Conservation (phyloP, 2,329 filamentous ascomycete genomes). For the Gnomoniopsis sp. region DNA sequence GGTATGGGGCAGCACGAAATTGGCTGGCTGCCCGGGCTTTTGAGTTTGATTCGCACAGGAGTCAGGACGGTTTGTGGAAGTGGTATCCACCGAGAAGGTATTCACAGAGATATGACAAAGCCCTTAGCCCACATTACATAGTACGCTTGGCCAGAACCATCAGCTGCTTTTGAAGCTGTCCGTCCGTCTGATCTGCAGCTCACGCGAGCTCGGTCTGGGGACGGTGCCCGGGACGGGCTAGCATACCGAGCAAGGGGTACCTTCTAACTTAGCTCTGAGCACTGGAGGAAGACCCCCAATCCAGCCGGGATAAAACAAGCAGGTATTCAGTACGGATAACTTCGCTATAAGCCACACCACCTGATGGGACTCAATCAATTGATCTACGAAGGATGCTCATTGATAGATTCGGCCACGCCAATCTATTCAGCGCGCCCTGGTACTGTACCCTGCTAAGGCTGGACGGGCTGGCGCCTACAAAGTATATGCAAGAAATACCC, state of each 20-base stretch:
- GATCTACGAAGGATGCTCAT: not conserved
- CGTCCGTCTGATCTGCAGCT: not conserved
- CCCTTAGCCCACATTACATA: not conserved
- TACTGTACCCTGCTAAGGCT: constrained; percentile 11
- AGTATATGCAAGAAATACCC: constrained; percentile 12
- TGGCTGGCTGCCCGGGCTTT: too few species aligned
- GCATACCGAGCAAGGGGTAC: constrained; percentile 7
- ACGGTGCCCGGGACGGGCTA: constrained; percentile 7
- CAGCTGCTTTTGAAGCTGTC: not conserved
- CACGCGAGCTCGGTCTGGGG: constrained; percentile 1
- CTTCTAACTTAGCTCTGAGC: not conserved
- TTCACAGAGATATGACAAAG: not conserved
- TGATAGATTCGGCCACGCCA: too few species aligned
- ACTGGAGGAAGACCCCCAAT: too few species aligned
- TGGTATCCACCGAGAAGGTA: not conserved
- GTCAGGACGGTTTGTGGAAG: too few species aligned
- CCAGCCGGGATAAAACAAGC: too few species aligned
- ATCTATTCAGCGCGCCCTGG: not conserved
- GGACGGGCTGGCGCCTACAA: constrained; percentile 1
- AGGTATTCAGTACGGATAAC: too few species aligned
- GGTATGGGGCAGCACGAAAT: too few species aligned
- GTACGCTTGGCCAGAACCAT: not conserved
- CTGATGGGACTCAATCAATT: not conserved
- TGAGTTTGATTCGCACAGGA: too few species aligned
- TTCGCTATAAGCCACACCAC: too few species aligned